Conservation (phyloP, 495 filamentous ascomycete species). For the Talaromyces proteolyticus region DNA sequence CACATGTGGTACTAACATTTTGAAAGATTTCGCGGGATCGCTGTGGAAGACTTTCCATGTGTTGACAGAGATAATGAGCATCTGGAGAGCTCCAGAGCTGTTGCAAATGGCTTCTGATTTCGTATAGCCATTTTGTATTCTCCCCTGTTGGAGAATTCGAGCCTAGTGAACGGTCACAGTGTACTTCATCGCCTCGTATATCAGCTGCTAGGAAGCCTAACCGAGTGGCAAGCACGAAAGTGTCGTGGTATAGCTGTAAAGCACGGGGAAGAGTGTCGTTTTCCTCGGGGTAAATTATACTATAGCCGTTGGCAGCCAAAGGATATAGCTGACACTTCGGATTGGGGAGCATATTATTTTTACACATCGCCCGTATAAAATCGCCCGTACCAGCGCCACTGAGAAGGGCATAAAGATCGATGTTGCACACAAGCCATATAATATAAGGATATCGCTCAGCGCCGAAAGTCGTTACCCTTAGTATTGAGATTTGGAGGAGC, state of each 20-base stretch:
- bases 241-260: slow-evolving; percentile 39
- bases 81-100: slow-evolving; percentile 36
- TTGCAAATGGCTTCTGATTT: slow-evolving; percentile 31
- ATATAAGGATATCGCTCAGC: slow-evolving; percentile 46
- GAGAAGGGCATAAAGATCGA: slow-evolving; percentile 52
- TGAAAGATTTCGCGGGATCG: slow-evolving; percentile 37
- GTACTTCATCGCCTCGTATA: slow-evolving; percentile 18
- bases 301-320: slow-evolving; percentile 16
- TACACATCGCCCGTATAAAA: slow-evolving; percentile 41
- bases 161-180: not conserved
- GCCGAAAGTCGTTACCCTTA: slow-evolving; percentile 37
- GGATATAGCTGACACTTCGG: slow-evolving; percentile 28
- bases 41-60: slow-evolving; percentile 31
- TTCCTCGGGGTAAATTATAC: slow-evolving; percentile 28
- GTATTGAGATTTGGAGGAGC: slow-evolving; percentile 43
- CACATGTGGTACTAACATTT: slow-evolving; percentile 32
- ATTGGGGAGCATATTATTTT: slow-evolving; percentile 42
- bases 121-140: slow-evolving; percentile 16
- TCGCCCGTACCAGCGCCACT: slow-evolving; percentile 46
- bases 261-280: slow-evolving; percentile 31
- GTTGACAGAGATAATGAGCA: slow-evolving; percentile 25
- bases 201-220: slow-evolving; percentile 36
- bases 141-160: not conserved
- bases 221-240: slow-evolving; percentile 30
- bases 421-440: slow-evolving; percentile 49